Conservation (phyloP, 495 filamentous ascomycete species). For the Tuber brumale region DNA sequence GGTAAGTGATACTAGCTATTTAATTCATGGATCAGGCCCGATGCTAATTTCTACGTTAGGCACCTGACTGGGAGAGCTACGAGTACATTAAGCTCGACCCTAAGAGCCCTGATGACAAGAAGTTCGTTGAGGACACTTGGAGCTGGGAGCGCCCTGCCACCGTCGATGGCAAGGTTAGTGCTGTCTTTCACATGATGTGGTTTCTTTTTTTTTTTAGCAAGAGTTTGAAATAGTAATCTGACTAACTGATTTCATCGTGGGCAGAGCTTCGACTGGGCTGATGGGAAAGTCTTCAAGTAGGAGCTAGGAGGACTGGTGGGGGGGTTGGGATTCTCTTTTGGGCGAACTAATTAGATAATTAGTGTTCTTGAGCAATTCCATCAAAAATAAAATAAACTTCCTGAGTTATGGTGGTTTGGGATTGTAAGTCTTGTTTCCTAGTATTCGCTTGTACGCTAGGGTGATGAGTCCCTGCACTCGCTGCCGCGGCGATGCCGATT, state of each 20-base stretch:
- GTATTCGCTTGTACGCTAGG: background rate
- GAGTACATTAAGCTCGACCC: conserved; percentile 91
- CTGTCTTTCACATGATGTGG: background rate
- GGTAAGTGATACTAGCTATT: conserved; percentile 14
- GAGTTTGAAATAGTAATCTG: background rate
- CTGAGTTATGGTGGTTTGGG: background rate
- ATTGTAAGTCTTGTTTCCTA: background rate
- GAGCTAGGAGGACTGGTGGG: background rate
- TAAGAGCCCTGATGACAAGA: conserved; percentile 70
- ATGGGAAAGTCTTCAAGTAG: conserved; percentile 99
- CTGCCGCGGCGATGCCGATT: background rate
- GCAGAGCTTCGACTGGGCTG: conserved; percentile 53
- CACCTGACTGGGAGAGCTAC: conserved; percentile 96
- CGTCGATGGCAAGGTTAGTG: conserved; percentile 66
- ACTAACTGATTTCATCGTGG: conserved; percentile 10
- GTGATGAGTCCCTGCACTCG: background rate
- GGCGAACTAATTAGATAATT: conserved; percentile 1
- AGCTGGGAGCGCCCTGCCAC: conserved; percentile 74
- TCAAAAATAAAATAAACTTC: background rate
- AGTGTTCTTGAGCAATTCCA: background rate
- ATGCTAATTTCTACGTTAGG: conserved; percentile 42
- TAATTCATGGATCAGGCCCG: background rate
- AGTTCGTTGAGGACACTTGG: conserved; percentile 82
- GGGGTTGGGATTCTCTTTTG: background rate
- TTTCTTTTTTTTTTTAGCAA: background rate